phyloP scores from a whole-genome alignment of 345 rosid species.

The Pugionium cornutum region DNA sequence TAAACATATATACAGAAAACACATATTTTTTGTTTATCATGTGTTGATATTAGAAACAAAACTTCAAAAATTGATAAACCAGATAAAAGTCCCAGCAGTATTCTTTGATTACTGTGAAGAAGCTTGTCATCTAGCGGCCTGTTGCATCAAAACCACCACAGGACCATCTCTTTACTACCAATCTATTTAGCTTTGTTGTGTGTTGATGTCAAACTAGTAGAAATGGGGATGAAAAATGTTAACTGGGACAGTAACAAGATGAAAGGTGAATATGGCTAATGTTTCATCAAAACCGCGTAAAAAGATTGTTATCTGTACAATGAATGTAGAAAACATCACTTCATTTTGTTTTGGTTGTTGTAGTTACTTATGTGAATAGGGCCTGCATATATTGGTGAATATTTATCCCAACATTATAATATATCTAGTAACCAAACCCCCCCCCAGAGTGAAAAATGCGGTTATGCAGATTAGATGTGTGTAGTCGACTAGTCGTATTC shows the following conservation, averaged over 20 bases:
- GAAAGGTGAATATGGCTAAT: constrained; percentile 25
- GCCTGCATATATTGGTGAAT: constrained; percentile 19
- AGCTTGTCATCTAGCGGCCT: constrained; percentile 84
- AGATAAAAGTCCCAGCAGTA: constrained; percentile 67
- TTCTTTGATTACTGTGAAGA: constrained; percentile 97
- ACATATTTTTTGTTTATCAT: neutral
- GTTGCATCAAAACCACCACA: constrained; percentile 56
- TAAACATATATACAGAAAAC: neutral
- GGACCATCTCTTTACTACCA: constrained; percentile 59
- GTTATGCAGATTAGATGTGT: neutral
- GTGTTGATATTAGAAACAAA: neutral
- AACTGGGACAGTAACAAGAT: neutral
- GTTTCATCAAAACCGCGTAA: constrained; percentile 32
- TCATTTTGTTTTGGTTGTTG: constrained; percentile 31
- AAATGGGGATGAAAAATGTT: neutral
- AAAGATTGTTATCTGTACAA: constrained; percentile 4
- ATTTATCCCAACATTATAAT: neutral
- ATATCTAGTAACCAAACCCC: neutral
- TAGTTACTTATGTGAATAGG: constrained; percentile 30
- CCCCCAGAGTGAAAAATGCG: too few relatives aligned
- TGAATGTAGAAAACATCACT: constrained; percentile 16
- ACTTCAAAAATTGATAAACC: constrained; percentile 70
- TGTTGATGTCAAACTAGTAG: neutral
- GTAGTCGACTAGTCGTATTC: neutral
- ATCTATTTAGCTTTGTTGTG: constrained; percentile 25